Conservation (phyloP, 2,329 filamentous ascomycete genomes). For the Paecilomyces sp. region DNA sequence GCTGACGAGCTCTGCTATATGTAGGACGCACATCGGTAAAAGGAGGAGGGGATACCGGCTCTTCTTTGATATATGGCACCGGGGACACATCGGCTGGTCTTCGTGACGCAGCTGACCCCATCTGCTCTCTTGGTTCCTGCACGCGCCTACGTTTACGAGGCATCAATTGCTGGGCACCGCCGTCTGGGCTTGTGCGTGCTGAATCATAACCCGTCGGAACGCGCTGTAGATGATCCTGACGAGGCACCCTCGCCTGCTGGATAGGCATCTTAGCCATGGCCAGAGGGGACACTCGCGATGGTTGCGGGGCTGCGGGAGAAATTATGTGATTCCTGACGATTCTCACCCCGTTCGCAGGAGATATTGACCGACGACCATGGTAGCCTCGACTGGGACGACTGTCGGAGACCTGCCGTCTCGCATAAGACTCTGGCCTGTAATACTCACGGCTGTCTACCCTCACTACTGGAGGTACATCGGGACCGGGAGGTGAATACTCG, state of each 20-base stretch:
- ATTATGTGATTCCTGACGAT: slow-evolving; percentile 67
- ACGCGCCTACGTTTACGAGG: slow-evolving; percentile 48
- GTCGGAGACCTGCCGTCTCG: slow-evolving; percentile 32
- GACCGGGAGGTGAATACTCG: slow-evolving; percentile 42
- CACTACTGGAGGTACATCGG: slow-evolving; percentile 26
- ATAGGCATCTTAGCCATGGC: slow-evolving; percentile 46
- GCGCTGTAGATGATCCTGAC: slow-evolving; percentile 28
- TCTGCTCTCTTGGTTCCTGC: slow-evolving; percentile 28
- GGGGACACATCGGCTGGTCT: slow-evolving; percentile 28
- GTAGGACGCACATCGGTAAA: slow-evolving; percentile 38
- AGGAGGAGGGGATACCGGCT: slow-evolving; percentile 55
- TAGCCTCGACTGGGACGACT: slow-evolving; percentile 33
- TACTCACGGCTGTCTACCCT: slow-evolving; percentile 18
- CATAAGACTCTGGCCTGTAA: slow-evolving; percentile 17
- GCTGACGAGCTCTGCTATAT: slow-evolving; percentile 20
- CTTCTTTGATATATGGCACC: slow-evolving; percentile 54
- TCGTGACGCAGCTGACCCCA: slow-evolving; percentile 23
- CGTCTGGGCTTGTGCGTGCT: slow-evolving; percentile 39
- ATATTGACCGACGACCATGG: slow-evolving; percentile 30
- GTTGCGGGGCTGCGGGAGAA: slow-evolving; percentile 67
- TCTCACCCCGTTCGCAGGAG: slow-evolving; percentile 46
- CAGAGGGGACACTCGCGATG: slow-evolving; percentile 59
- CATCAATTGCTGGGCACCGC: slow-evolving; percentile 33
- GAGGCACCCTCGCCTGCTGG: slow-evolving; percentile 49
- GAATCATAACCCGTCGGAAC: slow-evolving; percentile 21